These are phyloP conservation scores for Fomitopsis betulina DNA, from an alignment of 1,284 basidiomycete species.

Conservation along the genomic window DNA sequence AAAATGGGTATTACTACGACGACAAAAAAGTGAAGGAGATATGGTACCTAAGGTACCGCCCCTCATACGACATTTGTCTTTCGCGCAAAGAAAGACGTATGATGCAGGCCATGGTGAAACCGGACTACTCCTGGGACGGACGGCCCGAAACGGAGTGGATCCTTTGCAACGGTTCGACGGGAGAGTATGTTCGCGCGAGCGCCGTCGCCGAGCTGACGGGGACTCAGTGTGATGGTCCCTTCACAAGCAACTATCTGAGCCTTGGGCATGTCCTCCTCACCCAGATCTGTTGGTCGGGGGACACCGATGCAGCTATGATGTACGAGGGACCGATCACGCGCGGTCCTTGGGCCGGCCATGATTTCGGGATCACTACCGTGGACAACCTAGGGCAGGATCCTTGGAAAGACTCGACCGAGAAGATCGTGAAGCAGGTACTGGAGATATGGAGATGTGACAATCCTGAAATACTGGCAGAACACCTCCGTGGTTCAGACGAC, in stretches of 20 bases:
- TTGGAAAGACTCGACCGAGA: constrained; percentile 15
- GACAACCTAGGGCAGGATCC: constrained; percentile 1
- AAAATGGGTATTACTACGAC: not conserved
- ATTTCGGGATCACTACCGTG: constrained; percentile 26
- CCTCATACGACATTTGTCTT: not conserved
- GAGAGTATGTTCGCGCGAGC: not conserved
- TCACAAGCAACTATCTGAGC: not conserved
- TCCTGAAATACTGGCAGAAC: not conserved
- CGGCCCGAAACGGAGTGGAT: not conserved
- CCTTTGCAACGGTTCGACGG: not conserved
- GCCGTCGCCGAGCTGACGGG: not conserved
- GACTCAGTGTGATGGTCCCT: not conserved
- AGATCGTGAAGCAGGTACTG: not conserved
- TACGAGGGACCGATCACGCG: constrained; percentile 1
- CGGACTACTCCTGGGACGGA: not conserved
- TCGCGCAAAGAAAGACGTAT: not conserved
- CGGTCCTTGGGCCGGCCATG: constrained; percentile 22
- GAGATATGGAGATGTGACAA: not conserved
- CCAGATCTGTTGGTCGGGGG: constrained; percentile 14
- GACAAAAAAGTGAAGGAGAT: not conserved
- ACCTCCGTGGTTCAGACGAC: not conserved
- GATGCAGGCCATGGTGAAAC: not conserved
- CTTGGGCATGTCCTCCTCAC: constrained; percentile 13
- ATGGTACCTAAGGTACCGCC: not conserved
- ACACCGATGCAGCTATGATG: constrained; percentile 1